phyloP scores from a whole-genome alignment of 306 rosid genomes.

The Psophocarpus tetragonolobus region DNA sequence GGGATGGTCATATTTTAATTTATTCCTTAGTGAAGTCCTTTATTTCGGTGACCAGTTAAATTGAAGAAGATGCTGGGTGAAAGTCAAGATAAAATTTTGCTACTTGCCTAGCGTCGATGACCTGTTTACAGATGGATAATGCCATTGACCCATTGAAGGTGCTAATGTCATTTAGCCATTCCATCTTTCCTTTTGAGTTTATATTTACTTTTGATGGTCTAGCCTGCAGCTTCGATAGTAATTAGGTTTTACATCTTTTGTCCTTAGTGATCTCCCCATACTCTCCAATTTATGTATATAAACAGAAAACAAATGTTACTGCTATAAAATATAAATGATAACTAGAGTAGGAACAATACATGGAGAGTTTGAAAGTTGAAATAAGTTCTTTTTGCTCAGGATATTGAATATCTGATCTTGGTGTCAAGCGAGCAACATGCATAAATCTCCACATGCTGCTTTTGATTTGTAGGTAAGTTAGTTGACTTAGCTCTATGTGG shows the following conservation, averaged over 20 bases:
- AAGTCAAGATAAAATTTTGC: conserved; percentile 3
- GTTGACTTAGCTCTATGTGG: neutral
- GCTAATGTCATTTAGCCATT: conserved; percentile 17
- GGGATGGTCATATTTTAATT: conserved; percentile 28
- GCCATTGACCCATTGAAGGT: conserved; percentile 16
- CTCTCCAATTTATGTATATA: conserved; percentile 12
- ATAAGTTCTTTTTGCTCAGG: neutral
- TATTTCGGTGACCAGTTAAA: conserved; percentile 35
- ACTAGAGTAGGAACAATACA: neutral
- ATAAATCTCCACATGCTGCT: neutral
- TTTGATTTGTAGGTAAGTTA: neutral
- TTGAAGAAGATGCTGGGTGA: conserved; percentile 30
- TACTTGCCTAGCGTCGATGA: conserved; percentile 3
- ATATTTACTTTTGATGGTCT: conserved; percentile 7
- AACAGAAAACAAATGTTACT: neutral
- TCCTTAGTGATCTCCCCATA: conserved; percentile 10
- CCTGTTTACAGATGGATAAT: conserved; percentile 23
- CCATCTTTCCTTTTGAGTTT: conserved; percentile 3
- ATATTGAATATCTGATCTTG: neutral
- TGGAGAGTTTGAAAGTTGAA: conserved; percentile 5
- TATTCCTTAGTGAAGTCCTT: conserved; percentile 42
- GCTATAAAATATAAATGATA: conserved; percentile 1
- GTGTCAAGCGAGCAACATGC: neutral
- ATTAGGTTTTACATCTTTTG: conserved; percentile 6
- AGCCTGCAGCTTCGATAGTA: neutral